phyloP scores from a whole-genome alignment of 495 filamentous ascomycete species.

The Xylaria telfairii region DNA sequence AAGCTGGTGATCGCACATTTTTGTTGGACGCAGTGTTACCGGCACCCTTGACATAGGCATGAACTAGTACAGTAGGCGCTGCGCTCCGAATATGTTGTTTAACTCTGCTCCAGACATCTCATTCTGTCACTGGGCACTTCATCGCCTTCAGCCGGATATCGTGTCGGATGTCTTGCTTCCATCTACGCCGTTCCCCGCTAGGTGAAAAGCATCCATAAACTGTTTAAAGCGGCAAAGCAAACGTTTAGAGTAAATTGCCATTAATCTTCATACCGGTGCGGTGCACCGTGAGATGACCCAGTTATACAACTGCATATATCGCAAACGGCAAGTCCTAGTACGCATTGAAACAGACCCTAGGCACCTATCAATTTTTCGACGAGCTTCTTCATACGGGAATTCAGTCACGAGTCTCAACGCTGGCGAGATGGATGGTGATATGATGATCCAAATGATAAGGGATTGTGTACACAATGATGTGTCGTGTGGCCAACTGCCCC shows the following conservation, averaged over 20 bases:
- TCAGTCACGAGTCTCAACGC: background rate
- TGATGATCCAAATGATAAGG: background rate
- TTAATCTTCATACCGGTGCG: background rate
- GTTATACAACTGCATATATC: background rate
- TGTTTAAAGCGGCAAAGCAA: background rate
- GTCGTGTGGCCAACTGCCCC: background rate
- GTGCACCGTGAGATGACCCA: background rate
- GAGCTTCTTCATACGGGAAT: background rate
- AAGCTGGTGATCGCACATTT: background rate
- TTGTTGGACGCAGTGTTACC: background rate
- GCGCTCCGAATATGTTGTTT: background rate
- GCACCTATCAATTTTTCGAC: background rate
- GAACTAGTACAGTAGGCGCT: background rate
- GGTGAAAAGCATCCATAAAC: background rate
- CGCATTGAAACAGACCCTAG: conserved; percentile 3
- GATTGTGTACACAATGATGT: background rate
- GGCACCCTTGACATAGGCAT: background rate
- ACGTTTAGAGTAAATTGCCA: background rate
- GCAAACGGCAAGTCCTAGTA: background rate
- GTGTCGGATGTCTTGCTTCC: background rate
- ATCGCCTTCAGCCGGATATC: background rate
- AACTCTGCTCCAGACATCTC: conserved; percentile 3
- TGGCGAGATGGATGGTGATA: background rate
- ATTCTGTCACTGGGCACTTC: background rate
- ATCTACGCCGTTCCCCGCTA: background rate